These are phyloP conservation scores for Rubia balearica DNA, from an alignment of 305 asterid species.

Conservation along the genomic window DNA sequence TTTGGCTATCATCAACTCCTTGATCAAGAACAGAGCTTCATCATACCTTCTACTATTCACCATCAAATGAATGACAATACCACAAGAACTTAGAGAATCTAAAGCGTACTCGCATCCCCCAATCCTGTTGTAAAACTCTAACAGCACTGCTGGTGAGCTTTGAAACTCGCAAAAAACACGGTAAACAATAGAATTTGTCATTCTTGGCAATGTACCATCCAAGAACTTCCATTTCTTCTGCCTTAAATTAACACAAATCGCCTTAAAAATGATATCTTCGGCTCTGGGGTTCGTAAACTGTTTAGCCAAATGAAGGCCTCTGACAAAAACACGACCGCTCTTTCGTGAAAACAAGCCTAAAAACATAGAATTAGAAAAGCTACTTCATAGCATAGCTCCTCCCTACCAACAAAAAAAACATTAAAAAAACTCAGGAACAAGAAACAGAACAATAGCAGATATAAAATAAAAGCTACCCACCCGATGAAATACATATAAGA, in stretches of 20 bases:
- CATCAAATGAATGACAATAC: slow-evolving; percentile 48
- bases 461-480: neutral
- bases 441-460: neutral
- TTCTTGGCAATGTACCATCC: slow-evolving; percentile 38
- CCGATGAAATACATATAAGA: neutral
- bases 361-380: slow-evolving; percentile 46
- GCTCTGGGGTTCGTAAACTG: slow-evolving; percentile 37
- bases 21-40: slow-evolving; percentile 53
- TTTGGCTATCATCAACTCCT: slow-evolving; percentile 43
- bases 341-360: slow-evolving; percentile 34
- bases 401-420: slow-evolving; percentile 12
- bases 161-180: slow-evolving; percentile 53
- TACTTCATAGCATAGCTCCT: slow-evolving; percentile 23
- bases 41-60: slow-evolving; percentile 45
- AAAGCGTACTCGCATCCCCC: slow-evolving; percentile 28
- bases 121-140: slow-evolving; percentile 42
- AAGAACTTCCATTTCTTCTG: slow-evolving; percentile 65
- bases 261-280: slow-evolving; percentile 48
- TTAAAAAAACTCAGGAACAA: neutral
- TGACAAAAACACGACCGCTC: slow-evolving; percentile 34
- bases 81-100: slow-evolving; percentile 44
- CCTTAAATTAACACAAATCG: slow-evolving; percentile 54
- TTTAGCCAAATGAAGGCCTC: slow-evolving; percentile 47
- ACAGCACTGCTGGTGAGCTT: slow-evolving; percentile 38
- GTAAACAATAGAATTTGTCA: slow-evolving; percentile 32